phyloP scores from a whole-genome alignment of 2,329 filamentous ascomycete genomes.

The Aspergillus sp. region DNA sequence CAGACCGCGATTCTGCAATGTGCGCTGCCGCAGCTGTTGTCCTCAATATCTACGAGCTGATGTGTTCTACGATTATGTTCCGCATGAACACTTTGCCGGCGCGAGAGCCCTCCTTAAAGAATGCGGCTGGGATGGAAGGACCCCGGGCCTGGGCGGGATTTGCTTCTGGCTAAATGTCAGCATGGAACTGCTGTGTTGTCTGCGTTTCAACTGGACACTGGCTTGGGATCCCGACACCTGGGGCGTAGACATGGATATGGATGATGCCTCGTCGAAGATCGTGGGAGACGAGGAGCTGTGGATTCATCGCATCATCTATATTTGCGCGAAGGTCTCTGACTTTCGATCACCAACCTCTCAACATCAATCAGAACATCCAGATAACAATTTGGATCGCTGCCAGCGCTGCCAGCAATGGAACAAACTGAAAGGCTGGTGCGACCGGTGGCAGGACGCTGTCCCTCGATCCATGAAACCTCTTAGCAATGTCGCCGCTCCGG shows the following conservation, averaged over 20 bases:
- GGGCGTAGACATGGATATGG: constrained; percentile 73
- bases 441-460: constrained; percentile 68
- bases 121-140: constrained; percentile 76
- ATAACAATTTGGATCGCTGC: constrained; percentile 53
- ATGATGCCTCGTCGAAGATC: constrained; percentile 41
- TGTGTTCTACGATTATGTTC: constrained; percentile 69
- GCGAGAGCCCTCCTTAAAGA: constrained; percentile 80
- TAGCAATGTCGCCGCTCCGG: constrained; percentile 61
- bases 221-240: constrained; percentile 86
- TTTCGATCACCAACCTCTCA: constrained; percentile 64
- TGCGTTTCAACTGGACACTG: constrained; percentile 77
- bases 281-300: constrained; percentile 67
- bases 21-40: constrained; percentile 83
- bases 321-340: constrained; percentile 77
- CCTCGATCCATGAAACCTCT: constrained; percentile 83
- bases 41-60: constrained; percentile 85
- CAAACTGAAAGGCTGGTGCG: constrained; percentile 67
- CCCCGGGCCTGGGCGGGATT: constrained; percentile 68
- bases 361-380: constrained; percentile 47
- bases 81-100: constrained; percentile 86
- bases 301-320: constrained; percentile 82
- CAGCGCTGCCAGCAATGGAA: constrained; percentile 68
- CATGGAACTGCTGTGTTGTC: constrained; percentile 79
- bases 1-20: constrained; percentile 70
- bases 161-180: constrained; percentile 93